These are phyloP conservation scores for Amanita exitialis DNA, from an alignment of 768 basidiomycete genomes.

Conservation along the genomic window DNA sequence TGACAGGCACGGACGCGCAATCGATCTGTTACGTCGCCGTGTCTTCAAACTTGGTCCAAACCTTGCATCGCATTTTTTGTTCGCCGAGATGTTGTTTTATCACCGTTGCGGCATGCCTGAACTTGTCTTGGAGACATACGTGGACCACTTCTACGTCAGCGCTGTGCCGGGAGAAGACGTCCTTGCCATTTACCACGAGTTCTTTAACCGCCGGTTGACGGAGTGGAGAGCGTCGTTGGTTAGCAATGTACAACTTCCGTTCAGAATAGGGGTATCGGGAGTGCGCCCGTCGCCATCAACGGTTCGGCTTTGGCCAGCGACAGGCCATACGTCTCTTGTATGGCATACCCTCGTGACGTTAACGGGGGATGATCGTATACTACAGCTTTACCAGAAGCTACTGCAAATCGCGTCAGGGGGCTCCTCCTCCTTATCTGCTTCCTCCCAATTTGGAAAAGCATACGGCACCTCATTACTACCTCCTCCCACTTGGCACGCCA, in stretches of 20 bases:
- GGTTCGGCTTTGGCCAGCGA: conserved; percentile 22
- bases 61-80: conserved; percentile 18
- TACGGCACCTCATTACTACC: conserved; percentile 10
- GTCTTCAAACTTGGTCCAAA: conserved; percentile 15
- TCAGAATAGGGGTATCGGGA: conserved; percentile 1
- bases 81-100: conserved; percentile 36
- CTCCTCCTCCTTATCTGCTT: neutral
- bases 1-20: conserved; percentile 17
- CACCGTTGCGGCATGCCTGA: conserved; percentile 14
- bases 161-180: conserved; percentile 40
- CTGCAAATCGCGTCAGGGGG: conserved; percentile 16
- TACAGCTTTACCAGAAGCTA: conserved; percentile 35
- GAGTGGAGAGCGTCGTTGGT: conserved; percentile 1
- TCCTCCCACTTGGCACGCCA: conserved; percentile 21
- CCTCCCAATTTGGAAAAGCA: neutral
- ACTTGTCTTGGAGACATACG: conserved; percentile 35
- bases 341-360: conserved; percentile 29
- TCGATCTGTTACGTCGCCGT: conserved; percentile 20
- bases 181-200: conserved; percentile 12
- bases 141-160: conserved; percentile 36
- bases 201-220: neutral
- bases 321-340: conserved; percentile 23
- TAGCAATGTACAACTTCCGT: neutral
- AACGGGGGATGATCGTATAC: conserved; percentile 14
- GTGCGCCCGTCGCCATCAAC: conserved; percentile 5